These are phyloP conservation scores for Termitomyces sp. DNA, from an alignment of 1,284 basidiomycete genomes.

Conservation along the genomic window DNA sequence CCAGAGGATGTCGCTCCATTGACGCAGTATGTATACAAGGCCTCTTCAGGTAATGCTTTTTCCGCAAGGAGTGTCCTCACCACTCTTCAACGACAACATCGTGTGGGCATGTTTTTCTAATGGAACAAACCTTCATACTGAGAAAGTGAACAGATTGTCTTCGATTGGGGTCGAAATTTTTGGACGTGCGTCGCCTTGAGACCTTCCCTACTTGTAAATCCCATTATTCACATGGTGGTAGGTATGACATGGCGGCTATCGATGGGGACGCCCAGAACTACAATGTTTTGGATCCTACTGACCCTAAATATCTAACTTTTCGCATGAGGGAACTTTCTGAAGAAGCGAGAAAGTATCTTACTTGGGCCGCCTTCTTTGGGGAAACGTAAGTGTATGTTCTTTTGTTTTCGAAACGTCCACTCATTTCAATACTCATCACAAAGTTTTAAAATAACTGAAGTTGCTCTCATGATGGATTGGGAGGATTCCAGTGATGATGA, in stretches of 20 bases:
- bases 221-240: conserved; percentile 18
- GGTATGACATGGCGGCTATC: conserved; percentile 52
- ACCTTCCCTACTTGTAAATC: background rate
- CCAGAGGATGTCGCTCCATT: conserved; percentile 52
- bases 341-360: conserved; percentile 59
- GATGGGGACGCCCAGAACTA: conserved; percentile 49
- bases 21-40: conserved; percentile 49
- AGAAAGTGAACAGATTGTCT: conserved; percentile 42
- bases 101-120: conserved; percentile 31
- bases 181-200: conserved; percentile 50
- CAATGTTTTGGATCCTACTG: conserved; percentile 51
- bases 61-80: conserved; percentile 55
- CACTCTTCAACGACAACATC: conserved; percentile 53
- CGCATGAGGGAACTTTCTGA: conserved; percentile 58
- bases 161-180: conserved; percentile 54
- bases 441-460: conserved; percentile 69
- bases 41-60: conserved; percentile 65
- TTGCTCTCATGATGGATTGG: conserved; percentile 67
- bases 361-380: conserved; percentile 69
- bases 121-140: background rate
- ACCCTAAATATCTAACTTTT: conserved; percentile 54
- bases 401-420: background rate
- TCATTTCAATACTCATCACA: conserved; percentile 6
- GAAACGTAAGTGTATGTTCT: conserved; percentile 44
- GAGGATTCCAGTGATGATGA: conserved; percentile 60